These are phyloP conservation scores for Zoysia japonica DNA, from an alignment of 176 grass and related monocot genomes.

Conservation along the genomic window DNA sequence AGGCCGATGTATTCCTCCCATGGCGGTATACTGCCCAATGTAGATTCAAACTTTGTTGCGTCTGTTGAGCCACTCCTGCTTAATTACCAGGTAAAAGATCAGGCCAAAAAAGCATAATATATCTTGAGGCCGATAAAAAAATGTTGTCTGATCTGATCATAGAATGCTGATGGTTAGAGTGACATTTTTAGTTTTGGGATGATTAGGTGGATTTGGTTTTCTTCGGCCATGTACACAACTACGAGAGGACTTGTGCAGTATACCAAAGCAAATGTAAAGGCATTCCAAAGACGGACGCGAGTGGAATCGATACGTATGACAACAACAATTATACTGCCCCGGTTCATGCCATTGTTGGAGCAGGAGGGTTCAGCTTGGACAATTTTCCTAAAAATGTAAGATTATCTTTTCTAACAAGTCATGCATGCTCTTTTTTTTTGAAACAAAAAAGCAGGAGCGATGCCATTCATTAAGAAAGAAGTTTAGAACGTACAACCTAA, in stretches of 20 bases:
- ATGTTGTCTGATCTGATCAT: not conserved
- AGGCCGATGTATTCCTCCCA: slow-evolving; percentile 78
- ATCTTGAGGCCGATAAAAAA: not conserved
- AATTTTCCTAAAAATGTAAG: slow-evolving; percentile 53
- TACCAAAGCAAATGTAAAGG: slow-evolving; percentile 59
- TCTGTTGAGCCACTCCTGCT: slow-evolving; percentile 76
- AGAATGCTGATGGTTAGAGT: not conserved
- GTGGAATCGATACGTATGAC: slow-evolving; percentile 68
- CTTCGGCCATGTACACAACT: slow-evolving; percentile 89
- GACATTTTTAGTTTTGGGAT: slow-evolving; percentile 8
- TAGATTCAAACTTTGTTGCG: slow-evolving; percentile 60
- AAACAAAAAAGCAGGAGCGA: too few species aligned
- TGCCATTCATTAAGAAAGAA: too few species aligned
- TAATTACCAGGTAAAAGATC: slow-evolving; percentile 50
- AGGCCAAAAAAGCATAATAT: not conserved
- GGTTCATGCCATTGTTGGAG: slow-evolving; percentile 75
- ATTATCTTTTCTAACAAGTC: not conserved
- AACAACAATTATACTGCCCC: slow-evolving; percentile 75
- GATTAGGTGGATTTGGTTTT: slow-evolving; percentile 82
- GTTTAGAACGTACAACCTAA: too few species aligned
- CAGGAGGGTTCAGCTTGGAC: slow-evolving; percentile 71
- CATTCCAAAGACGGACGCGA: slow-evolving; percentile 56
- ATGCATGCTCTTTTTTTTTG: not conserved
- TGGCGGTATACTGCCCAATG: slow-evolving; percentile 47
- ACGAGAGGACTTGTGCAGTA: slow-evolving; percentile 79